These are phyloP conservation scores for Trichophyton mentagrophytes DNA, from an alignment of 2,329 filamentous ascomycete species.

Conservation along the genomic window DNA sequence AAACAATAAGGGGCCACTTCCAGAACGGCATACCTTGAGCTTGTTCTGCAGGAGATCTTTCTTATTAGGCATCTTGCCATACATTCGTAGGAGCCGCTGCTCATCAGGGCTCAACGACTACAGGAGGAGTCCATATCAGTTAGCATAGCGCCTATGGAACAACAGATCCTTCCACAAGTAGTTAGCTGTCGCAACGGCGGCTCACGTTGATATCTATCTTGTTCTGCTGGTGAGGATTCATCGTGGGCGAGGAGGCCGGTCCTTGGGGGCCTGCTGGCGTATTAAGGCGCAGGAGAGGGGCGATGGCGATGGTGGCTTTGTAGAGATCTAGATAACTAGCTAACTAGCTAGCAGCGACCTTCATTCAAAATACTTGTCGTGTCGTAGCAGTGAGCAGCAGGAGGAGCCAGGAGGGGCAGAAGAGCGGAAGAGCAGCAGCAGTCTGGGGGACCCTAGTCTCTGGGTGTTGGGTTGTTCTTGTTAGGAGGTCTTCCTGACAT, in stretches of 20 bases:
- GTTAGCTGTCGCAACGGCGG: conserved; percentile 15
- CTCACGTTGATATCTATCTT: conserved; percentile 92
- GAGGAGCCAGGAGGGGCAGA: too few relatives aligned
- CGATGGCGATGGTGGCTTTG: too few relatives aligned
- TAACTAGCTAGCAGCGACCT: too few relatives aligned
- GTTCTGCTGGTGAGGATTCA: conserved; percentile 98
- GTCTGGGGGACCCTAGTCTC: too few relatives aligned
- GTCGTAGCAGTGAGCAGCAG: too few relatives aligned
- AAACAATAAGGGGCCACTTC: background rate
- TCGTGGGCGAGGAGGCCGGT: conserved; percentile 29
- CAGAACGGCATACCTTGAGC: conserved; percentile 51
- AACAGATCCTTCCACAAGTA: background rate
- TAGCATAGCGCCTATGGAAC: background rate
- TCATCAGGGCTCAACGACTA: conserved; percentile 89
- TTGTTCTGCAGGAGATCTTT: conserved; percentile 97
- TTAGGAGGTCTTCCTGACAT: too few relatives aligned
- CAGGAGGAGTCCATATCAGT: background rate
- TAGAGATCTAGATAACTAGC: too few relatives aligned
- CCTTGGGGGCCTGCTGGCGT: too few relatives aligned
- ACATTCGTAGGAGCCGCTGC: conserved; percentile 90
- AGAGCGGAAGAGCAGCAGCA: too few relatives aligned
- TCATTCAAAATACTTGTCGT: too few relatives aligned
- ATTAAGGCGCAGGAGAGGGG: background rate
- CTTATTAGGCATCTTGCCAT: conserved; percentile 93
- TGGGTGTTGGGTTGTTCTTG: too few relatives aligned